Base-by-base conservation (phyloP, 2,329 filamentous ascomycete genomes). In the Davidsoniella neocaledoniae region DNA sequence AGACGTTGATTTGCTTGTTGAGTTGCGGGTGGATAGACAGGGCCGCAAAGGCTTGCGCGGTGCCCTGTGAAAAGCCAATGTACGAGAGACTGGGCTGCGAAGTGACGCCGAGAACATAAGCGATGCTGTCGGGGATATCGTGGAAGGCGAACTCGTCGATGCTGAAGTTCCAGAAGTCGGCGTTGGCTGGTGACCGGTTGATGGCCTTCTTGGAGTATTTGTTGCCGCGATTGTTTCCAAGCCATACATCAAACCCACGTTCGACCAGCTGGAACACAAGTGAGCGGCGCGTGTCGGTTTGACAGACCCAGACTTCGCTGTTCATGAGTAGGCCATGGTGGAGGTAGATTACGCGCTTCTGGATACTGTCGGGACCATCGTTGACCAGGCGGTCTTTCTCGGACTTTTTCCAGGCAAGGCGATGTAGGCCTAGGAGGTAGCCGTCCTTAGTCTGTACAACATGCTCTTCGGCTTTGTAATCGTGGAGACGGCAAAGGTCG, bases 311-410 rank as follows among this genome's bases (percentile, higher is more conserved):
- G 33, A 98, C 90, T 64, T 98, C 91, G 58, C 87, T 94, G 65
- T 95, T 96, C 91, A 98, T 98, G 60, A 98, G 75, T 52, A 98
- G 73, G 7, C 90, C 91, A 64, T 98, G 91, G 60, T 98, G 91
- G 55, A 98, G 69, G 63, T 96, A 98, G 5, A 91, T 80, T 45
- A 96, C 85, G 57, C 81, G 83, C 68, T 95, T 95, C 64, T 74
- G 74, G 25, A 83, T 57, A 58, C 80, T 81, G 36, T 73, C 71
- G 1, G 72, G 71, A 0, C 83, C 83, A 46, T 71, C 69, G 61
- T 95, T 95, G 58, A 94, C 83, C 55, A 77, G 76, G 49, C 72
- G 67, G n/a, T 78, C 76, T 61, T 91, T 84, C 62, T 94, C 86
- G 9, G 86, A 86, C 58, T 79, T 83, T 53, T 74, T 77, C 76